Evolutionary conservation across 1,284 basidiomycete genomes (phyloP), one percentile per base, ranked within the genome.

Genomic region (Athelia psychrophila): DNA sequence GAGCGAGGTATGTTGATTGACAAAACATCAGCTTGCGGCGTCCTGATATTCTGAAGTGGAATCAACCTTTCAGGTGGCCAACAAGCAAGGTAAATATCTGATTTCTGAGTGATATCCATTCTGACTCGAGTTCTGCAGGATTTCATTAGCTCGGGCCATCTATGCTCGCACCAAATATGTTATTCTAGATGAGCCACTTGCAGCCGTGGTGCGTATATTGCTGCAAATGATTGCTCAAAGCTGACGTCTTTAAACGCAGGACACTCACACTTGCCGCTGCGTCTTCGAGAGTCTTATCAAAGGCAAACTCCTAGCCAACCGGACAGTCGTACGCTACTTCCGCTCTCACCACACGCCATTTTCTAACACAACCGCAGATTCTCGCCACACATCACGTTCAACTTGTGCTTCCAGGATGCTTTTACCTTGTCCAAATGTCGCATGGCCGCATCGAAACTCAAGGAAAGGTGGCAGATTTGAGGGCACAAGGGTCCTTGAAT

Each of bases 321-420:
- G 88, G 15, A 90, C 88, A 1, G 83, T 90, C 45, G 83, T 88
- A 68, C 33, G 77, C 69, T 5, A 4, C 15, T 20, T 20, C 51
- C 45, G 5, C 44, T 18, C 20, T 5, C 9, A n/a, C 38, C 33
- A 22, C 19, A 36, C 24, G 38, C 58, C 25, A 50, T 2, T 57
- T 51, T n/a, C 45, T 30, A 5, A 30, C 27, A n/a, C 27, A 30
- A 30, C 6, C 13, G 3, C 55, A 85, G 82, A 67, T 87, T 46
- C 73, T 88, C 6, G 84, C 88, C 15, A 91, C 88, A 0, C 87
- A 91, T 58, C 86, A 91, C 55, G 83, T 89, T 45, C 83, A 88
- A 51, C 74, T 91, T 2, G 84, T 89, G 18, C 75, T 89, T 19
- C 86, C 87, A 0, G 83, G 80, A 2, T 79, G 86, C 0, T 64